Base-by-base conservation (phyloP, 371 early-diverging fungal species). In the Mortierella sp. region DNA sequence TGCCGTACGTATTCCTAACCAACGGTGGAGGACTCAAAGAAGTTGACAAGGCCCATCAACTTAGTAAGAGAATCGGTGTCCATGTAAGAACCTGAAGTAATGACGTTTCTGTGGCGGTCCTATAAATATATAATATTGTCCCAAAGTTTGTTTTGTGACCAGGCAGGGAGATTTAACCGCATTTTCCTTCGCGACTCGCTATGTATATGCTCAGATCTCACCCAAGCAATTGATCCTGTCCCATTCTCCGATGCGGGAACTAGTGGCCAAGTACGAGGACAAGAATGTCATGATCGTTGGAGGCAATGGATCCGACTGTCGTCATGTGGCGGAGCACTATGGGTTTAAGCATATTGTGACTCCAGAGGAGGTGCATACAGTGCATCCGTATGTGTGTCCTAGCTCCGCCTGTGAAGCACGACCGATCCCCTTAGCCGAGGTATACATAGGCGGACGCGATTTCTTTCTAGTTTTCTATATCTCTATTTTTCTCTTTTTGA, bases 11-110 rank as follows among this genome's bases (percentile, higher is more conserved):
- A 23, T 82, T 94, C 21, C 71, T 96, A 57, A 95, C 96, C 11
- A 96, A 96, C 63, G 95, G 96, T 26, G 96, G 95, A 21, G 95
- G 95, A 26, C 83, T 93, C 15, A 85, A 90, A 4, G 95, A 95
- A 71, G 82, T 72, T 12, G 81, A 80, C 44, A 94, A 93, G 73
- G 94, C 95, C 0, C 61, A 66, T 5, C 90, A 93, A 57, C 83
- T 96, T 43, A 86, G 87, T 48, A 56, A 81, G 52, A 76, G 82
- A 60, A 80, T 94, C 26, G 92, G 84, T 30, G 66, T 90, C 14
- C 70, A 86, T 62, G 89, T 85, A 82, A 60, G 57, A 21, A n/a
- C n/a, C n/a, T n/a, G n/a, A n/a, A 31, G 48, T 14, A 52, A 21
- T 49, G 41, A 54, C 32, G 34, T 26, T 28, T 15, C 28, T 50